A percentile compares a stretch with the other conserved stretches of the same genome.
Evolutionary conservation across 1,284 basidiomycete species (phyloP).

Genomic region (Ustilago trichophora): DNA sequence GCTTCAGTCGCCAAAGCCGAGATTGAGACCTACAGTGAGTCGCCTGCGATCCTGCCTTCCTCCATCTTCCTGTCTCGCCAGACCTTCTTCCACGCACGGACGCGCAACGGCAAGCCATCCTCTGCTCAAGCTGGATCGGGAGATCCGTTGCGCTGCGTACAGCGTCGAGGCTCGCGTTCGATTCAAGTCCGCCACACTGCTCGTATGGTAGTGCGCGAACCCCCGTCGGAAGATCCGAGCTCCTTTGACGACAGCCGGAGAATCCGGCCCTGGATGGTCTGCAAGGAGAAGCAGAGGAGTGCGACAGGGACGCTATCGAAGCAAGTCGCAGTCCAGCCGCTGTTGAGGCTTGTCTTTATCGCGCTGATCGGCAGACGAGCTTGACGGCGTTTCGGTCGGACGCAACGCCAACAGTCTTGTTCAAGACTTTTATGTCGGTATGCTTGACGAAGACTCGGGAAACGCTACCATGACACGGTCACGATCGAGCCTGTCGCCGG

Average conservation of each 20-base stretch:
- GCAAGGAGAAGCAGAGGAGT: slow-evolving; percentile 21
- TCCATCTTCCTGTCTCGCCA: slow-evolving; percentile 45
- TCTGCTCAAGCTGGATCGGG: not conserved
- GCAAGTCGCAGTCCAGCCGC: slow-evolving; percentile 22
- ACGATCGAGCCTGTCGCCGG: slow-evolving; percentile 2
- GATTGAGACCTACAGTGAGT: slow-evolving; percentile 47
- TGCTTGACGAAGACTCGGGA: slow-evolving; percentile 31
- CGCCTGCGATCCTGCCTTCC: slow-evolving; percentile 30
- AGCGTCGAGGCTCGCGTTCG: slow-evolving; percentile 16
- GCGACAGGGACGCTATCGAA: slow-evolving; percentile 39
- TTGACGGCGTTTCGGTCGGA: not conserved
- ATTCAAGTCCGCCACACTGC: slow-evolving; percentile 36
- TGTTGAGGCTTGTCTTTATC: not conserved
- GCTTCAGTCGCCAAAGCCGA: slow-evolving; percentile 38
- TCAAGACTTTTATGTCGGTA: slow-evolving; percentile 37
- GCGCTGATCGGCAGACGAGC: not conserved
- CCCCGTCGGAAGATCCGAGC: slow-evolving; percentile 7
- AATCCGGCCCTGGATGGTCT: not conserved
- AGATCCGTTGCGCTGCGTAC: slow-evolving; percentile 10
- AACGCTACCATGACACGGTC: slow-evolving; percentile 11
- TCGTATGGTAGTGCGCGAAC: slow-evolving; percentile 23
- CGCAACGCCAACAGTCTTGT: slow-evolving; percentile 16
- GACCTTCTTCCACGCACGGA: slow-evolving; percentile 36
- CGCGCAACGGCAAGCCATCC: not conserved
- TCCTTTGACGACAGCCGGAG: slow-evolving; percentile 32